Evolutionary conservation across 352 stramenopile genomes (phyloP), one percentile per base, ranked within the genome.

Genomic region (Pythium sukuiense): DNA sequence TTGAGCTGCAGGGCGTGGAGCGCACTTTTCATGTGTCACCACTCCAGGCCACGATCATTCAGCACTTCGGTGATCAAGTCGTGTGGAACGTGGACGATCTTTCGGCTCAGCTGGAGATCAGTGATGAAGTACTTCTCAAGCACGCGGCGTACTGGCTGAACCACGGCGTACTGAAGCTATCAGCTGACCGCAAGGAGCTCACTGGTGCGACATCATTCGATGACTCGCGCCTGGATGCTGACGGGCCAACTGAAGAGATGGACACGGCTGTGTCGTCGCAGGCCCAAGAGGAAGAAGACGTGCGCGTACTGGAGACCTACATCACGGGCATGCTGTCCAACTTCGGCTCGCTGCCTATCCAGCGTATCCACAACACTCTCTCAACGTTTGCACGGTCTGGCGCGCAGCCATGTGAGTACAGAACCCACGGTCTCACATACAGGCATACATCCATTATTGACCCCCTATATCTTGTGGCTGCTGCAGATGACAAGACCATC

Each of bases 321-420:
- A 96, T 99, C 56, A 79, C 97, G 33, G 93, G 96, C 13, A 98
- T 99, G 93, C 81, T 99, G 6, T 93, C 85, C 5, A 98, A 98
- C 72, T 89, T 98, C 58, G 94, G 93, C 11, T 88, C 93, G 41
- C 74, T 99, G 9, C 84, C 87, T 9, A 81, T 98, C 27, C 84
- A 97, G 48, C 80, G 88, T 20, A 98, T 99, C 62, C 94, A 98
- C 79, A 97, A 97, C 54, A 98, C 97, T 79, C 80, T 99, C 0
- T 98, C 80, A 1, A 93, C 86, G 18, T 95, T 96, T 59, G 83
- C 86, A 6, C 71, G 85, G 62, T 92, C 76, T 43, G 87, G 87
- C 18, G 74, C 77, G 0, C 81, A 91, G 55, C 83, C 81, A 72
- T 93, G 84, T 95, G 83, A 59, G 81, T 83, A 18, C 32, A 16